These are phyloP conservation scores for Conoideocrella luteorostrata DNA, from an alignment of 2,329 filamentous ascomycete species.

Conservation along the genomic window DNA sequence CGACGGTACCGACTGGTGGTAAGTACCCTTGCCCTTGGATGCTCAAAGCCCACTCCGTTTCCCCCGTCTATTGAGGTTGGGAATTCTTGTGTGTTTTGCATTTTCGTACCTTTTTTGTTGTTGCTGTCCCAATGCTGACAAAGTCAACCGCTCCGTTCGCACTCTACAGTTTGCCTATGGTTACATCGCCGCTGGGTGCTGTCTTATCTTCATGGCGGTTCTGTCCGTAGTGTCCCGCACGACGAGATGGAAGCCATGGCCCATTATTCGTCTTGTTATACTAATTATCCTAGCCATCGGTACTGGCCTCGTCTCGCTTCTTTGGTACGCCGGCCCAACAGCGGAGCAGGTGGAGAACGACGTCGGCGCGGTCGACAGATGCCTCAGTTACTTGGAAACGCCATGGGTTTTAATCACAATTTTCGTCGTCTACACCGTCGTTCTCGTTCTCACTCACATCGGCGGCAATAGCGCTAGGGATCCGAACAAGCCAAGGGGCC, in stretches of 20 bases:
- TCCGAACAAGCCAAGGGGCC: slow-evolving; percentile 3
- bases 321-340: slow-evolving; percentile 17
- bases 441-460: slow-evolving; percentile 27
- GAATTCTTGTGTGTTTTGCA: too few species aligned
- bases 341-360: not conserved
- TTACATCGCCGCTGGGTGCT: slow-evolving; percentile 25
- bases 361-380: not conserved
- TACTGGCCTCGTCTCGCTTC: slow-evolving; percentile 19
- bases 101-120: too few species aligned
- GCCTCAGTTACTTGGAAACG: slow-evolving; percentile 17
- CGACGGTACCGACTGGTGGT: slow-evolving; percentile 24
- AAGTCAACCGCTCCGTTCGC: too few species aligned
- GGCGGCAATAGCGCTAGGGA: slow-evolving; percentile 12
- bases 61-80: too few species aligned
- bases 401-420: slow-evolving; percentile 28
- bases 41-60: too few species aligned
- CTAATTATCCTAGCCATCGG: slow-evolving; percentile 23
- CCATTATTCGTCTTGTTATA: slow-evolving; percentile 22
- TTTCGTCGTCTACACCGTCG: slow-evolving; percentile 25
- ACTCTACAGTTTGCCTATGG: slow-evolving; percentile 28
- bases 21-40: slow-evolving; percentile 14
- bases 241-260: slow-evolving; percentile 25
- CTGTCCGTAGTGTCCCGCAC: slow-evolving; percentile 25
- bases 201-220: slow-evolving; percentile 24
- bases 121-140: too few species aligned